A percentile compares a stretch with the other conserved stretches of the same genome.
Evolutionary conservation across 495 filamentous ascomycete species (phyloP).

Genomic region (Hapsidospora chrysogenum): DNA sequence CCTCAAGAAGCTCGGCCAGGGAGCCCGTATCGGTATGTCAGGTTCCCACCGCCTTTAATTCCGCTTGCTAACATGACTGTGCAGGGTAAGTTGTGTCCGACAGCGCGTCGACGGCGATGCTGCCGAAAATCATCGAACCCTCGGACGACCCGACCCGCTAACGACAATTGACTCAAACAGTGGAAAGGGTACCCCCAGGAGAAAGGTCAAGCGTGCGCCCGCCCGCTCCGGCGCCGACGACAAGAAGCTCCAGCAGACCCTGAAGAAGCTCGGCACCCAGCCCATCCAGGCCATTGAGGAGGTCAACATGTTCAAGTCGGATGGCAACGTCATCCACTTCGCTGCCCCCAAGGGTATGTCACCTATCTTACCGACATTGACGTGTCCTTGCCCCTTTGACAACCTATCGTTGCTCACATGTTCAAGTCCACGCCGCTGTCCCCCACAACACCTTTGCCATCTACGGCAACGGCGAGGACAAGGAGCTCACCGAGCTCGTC

Average conservation of each 20-base stretch:
- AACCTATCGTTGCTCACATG: background rate
- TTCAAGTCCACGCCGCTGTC: conserved; percentile 81
- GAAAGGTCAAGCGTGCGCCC: conserved; percentile 96
- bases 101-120: background rate
- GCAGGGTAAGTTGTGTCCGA: conserved; percentile 3
- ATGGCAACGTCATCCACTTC: conserved; percentile 99
- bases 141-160: background rate
- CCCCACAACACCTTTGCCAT: conserved; percentile 97
- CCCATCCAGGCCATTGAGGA: conserved; percentile 98
- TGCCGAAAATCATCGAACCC: background rate
- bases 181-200: conserved; percentile 93
- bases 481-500: conserved; percentile 98
- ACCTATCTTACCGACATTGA: background rate
- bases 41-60: conserved; percentile 5
- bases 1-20: conserved; percentile 61
- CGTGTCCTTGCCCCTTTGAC: background rate
- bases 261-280: conserved; percentile 93
- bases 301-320: conserved; percentile 99
- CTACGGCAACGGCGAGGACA: conserved; percentile 97
- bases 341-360: conserved; percentile 80
- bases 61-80: background rate
- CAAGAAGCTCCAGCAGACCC: conserved; percentile 92
- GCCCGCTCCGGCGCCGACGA: conserved; percentile 83
- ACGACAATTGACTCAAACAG: conserved; percentile 23
- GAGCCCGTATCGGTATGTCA: conserved; percentile 64